Evolutionary conservation across 352 stramenopile species (phyloP).

Genomic region (Phytopythium aichiense): DNA sequence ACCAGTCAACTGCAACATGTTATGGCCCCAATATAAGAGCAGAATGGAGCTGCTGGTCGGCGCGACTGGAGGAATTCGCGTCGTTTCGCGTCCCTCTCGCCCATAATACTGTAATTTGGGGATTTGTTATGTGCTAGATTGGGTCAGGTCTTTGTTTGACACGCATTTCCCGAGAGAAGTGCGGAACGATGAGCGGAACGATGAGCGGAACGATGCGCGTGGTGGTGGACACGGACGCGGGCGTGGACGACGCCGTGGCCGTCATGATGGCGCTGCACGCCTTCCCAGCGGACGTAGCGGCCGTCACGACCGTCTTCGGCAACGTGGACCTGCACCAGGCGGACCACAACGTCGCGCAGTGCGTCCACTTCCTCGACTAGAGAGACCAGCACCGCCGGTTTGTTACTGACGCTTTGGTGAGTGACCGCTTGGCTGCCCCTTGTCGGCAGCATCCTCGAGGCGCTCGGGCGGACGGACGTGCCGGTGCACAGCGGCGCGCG

Average conservation of each 20-base stretch:
- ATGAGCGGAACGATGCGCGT: constrained; percentile 26
- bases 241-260: constrained; percentile 74
- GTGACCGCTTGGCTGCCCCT: background rate
- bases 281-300: constrained; percentile 52
- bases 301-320: constrained; percentile 78
- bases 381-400: too few species aligned
- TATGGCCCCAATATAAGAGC: too few species aligned
- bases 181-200: background rate
- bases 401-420: too few species aligned
- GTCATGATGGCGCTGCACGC: constrained; percentile 70
- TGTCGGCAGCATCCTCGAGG: constrained; percentile 50
- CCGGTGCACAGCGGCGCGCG: constrained; percentile 59
- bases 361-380: constrained; percentile 10
- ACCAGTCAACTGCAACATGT: background rate
- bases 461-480: constrained; percentile 39
- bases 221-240: constrained; percentile 76
- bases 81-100: background rate
- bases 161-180: background rate
- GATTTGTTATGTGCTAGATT: too few species aligned
- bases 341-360: constrained; percentile 82
- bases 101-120: background rate
- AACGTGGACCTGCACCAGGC: constrained; percentile 81
- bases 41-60: background rate
- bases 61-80: background rate
- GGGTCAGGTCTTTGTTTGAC: background rate